Conservation (phyloP, 768 basidiomycete genomes). For the Xanthoconium stramineum region DNA sequence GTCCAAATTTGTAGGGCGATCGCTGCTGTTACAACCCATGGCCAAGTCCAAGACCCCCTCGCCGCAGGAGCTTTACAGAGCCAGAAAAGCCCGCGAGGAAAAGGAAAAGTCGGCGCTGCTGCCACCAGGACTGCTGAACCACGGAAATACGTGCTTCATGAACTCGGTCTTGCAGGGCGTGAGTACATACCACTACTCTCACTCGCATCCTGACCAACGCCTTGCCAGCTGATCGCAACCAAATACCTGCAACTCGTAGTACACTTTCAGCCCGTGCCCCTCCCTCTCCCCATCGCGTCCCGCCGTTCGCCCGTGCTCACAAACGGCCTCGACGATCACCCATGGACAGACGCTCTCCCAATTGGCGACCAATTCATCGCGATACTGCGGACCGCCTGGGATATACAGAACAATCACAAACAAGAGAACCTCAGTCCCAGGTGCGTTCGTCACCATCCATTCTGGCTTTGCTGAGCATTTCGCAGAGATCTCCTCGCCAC, state of each 20-base stretch:
- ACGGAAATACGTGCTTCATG: constrained; percentile 94
- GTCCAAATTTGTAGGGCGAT: background rate
- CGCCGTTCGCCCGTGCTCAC: constrained; percentile 62
- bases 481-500: constrained; percentile 58
- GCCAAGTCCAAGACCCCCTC: constrained; percentile 53
- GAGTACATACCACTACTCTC: constrained; percentile 21
- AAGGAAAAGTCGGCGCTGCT: constrained; percentile 55
- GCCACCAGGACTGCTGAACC: constrained; percentile 74
- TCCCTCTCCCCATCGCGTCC: constrained; percentile 39
- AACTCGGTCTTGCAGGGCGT: constrained; percentile 91
- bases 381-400: constrained; percentile 63
- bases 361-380: constrained; percentile 66
- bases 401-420: constrained; percentile 47
- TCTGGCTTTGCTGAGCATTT: background rate
- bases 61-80: constrained; percentile 61
- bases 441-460: constrained; percentile 40
- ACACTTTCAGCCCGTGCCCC: constrained; percentile 49
- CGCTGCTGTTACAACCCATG: constrained; percentile 26
- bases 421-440: constrained; percentile 62
- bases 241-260: constrained; percentile 55
- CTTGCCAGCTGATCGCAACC: constrained; percentile 61
- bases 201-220: background rate
- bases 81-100: constrained; percentile 59
- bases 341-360: constrained; percentile 60
- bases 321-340: constrained; percentile 59